phyloP scores from a whole-genome alignment of 495 filamentous ascomycete species.

The Aspergillus steynii region DNA sequence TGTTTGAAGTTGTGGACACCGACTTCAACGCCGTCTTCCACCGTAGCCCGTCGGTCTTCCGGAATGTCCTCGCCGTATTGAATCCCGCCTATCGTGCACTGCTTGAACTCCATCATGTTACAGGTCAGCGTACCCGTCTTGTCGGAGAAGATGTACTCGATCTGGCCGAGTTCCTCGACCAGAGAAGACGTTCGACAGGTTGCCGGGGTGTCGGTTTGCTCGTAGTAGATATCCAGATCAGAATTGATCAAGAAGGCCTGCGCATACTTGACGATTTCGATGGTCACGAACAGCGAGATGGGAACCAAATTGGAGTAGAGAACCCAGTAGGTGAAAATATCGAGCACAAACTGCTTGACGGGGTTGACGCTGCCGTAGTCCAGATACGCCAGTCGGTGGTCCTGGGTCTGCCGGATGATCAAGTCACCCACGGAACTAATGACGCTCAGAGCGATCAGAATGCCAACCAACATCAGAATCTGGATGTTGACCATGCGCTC shows the following conservation, averaged over 20 bases:
- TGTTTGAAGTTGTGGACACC: conserved; percentile 88
- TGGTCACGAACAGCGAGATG: conserved; percentile 95
- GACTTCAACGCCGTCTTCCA: conserved; percentile 70
- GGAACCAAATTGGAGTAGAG: conserved; percentile 97
- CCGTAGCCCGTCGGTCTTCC: conserved; percentile 82
- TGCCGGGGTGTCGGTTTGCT: conserved; percentile 90
- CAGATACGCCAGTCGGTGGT: conserved; percentile 67
- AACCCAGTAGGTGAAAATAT: conserved; percentile 98
- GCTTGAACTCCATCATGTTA: conserved; percentile 99
- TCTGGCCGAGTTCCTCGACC: conserved; percentile 96
- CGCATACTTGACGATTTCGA: conserved; percentile 97
- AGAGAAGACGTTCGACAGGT: conserved; percentile 94
- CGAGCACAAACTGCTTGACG: conserved; percentile 83
- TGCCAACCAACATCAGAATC: conserved; percentile 83
- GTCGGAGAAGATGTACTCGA: conserved; percentile 98
- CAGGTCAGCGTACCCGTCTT: conserved; percentile 99
- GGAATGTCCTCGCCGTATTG: conserved; percentile 93
- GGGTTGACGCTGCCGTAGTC: conserved; percentile 58
- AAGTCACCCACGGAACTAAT: conserved; percentile 91
- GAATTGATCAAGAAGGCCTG: conserved; percentile 96
- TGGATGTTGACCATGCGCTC: conserved; percentile 91
- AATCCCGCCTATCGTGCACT: conserved; percentile 88
- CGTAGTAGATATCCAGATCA: conserved; percentile 97
- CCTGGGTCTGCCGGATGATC: conserved; percentile 64
- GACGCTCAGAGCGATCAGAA: conserved; percentile 81